These are phyloP conservation scores for Dothideomycetidae sp. DNA, from an alignment of 2,329 filamentous ascomycete species.

Conservation along the genomic window DNA sequence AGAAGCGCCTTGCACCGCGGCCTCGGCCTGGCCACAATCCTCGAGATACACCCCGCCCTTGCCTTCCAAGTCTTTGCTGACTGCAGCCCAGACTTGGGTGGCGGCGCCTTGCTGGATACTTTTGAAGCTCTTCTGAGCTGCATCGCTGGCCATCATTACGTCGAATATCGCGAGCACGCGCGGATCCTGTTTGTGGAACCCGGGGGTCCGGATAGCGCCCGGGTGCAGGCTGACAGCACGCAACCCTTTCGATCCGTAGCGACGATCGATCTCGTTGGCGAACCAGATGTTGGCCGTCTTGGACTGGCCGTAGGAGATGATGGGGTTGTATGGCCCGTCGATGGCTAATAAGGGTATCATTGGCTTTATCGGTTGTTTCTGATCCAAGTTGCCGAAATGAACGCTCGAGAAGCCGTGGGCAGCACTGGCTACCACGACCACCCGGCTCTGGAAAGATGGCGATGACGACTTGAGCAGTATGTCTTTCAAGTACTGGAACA, in stretches of 20 bases:
- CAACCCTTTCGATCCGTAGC: conserved; percentile 29
- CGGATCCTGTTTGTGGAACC: too few relatives aligned
- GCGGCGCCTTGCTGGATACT: conserved; percentile 33
- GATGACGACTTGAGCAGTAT: conserved; percentile 28
- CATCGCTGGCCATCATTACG: not conserved
- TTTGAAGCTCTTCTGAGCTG: not conserved
- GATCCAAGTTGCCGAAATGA: too few relatives aligned
- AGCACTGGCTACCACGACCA: conserved; percentile 32
- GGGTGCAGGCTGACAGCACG: too few relatives aligned
- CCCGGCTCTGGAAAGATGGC: conserved; percentile 29
- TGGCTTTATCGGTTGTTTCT: too few relatives aligned
- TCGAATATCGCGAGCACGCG: too few relatives aligned
- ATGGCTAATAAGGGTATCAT: too few relatives aligned
- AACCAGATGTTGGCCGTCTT: conserved; percentile 41
- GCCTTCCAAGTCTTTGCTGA: conserved; percentile 29
- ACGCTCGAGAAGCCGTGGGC: too few relatives aligned
- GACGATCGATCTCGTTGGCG: conserved; percentile 37
- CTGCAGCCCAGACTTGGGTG: conserved; percentile 33
- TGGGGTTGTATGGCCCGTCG: conserved; percentile 12
- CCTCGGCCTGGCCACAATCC: conserved; percentile 25
- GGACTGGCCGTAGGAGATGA: conserved; percentile 32
- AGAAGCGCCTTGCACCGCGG: conserved; percentile 16
- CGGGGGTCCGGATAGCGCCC: too few relatives aligned
- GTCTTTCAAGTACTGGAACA: conserved; percentile 38
- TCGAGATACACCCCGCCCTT: conserved; percentile 34